Base-by-base conservation (phyloP, 768 basidiomycete genomes). In the Phylloporus scabripes region DNA sequence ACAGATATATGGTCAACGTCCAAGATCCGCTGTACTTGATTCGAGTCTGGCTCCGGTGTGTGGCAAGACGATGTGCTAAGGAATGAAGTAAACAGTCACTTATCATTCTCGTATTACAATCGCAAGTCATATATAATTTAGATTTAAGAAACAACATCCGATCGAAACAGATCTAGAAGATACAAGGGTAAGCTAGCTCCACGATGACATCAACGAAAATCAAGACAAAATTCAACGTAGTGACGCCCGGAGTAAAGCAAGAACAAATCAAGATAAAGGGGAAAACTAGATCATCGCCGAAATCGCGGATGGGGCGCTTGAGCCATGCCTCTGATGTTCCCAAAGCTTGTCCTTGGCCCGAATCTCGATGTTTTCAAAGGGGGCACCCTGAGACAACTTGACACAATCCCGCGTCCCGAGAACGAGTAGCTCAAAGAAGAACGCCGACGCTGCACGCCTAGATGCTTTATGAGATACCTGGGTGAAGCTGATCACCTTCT, bases 381-480 rank as follows among this genome's bases (percentile, higher is more conserved):
- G 73, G 7, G 72, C 73, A 5, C 64, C 59, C 65, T 99, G 96
- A 7, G 80, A 70, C 38, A 99, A 68, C 58, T 87, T 82, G 57
- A 99, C 73, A 62, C 88, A 92, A 65, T 97, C 94, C 29, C 90
- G 84, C 4, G 95, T 97, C 9, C 92, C 85, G 1, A 99, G 80
- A 1, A 98, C 92, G 24, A 99, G 83, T 29, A 97, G 70, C 67
- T 99, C 96, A 64, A 99, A 99, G 77, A 99, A 99, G 75, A 99
- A 97, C 2, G 92, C 84, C 1, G 95, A 82, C 1, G 95, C 92
- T 11, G 93, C 96, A 36, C 92, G 82, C 41, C 90, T 85, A 9
- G 91, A 87, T 11, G 92, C 91, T 74, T 90, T 90, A 55, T 87
- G 77, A 12, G 90, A 76, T 72, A 92, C 77, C 60, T 79, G 72